A percentile compares a stretch with the other conserved stretches of the same genome.
These are phyloP conservation scores for Pyricularia sp. DNA, from an alignment of 2,329 filamentous ascomycete species.

Conservation along the genomic window DNA sequence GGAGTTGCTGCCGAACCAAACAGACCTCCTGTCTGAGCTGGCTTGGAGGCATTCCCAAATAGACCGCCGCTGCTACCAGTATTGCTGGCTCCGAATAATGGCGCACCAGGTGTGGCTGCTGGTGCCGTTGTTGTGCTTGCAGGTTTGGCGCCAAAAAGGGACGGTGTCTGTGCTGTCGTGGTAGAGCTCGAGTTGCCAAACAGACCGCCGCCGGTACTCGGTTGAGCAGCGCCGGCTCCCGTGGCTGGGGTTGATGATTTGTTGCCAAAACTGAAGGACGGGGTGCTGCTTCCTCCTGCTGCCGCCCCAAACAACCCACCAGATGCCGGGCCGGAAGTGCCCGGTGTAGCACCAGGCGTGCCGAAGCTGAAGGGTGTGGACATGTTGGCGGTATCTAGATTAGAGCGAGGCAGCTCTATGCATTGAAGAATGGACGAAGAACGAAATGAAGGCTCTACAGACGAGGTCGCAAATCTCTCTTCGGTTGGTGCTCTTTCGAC, in stretches of 20 bases:
- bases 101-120: slow-evolving; percentile 12
- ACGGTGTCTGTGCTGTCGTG: slow-evolving; percentile 8
- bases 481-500: background rate
- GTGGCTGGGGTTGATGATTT: slow-evolving; percentile 17
- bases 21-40: slow-evolving; percentile 15
- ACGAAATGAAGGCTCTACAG: background rate
- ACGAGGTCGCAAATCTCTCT: background rate
- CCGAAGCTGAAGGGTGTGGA: slow-evolving; percentile 16
- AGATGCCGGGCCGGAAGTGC: slow-evolving; percentile 28
- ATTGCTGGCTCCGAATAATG: slow-evolving; percentile 5
- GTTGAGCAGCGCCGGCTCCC: slow-evolving; percentile 10
- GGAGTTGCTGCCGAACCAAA: slow-evolving; percentile 20
- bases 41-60: slow-evolving; percentile 23
- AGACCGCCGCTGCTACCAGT: slow-evolving; percentile 13
- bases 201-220: slow-evolving; percentile 11
- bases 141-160: slow-evolving; percentile 7
- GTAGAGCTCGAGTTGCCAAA: slow-evolving; percentile 14
- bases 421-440: background rate
- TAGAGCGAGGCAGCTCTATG: slow-evolving; percentile 8
- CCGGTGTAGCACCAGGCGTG: slow-evolving; percentile 23
- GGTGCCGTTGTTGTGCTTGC: slow-evolving; percentile 8
- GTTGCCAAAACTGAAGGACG: slow-evolving; percentile 31
- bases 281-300: slow-evolving; percentile 10
- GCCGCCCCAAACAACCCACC: slow-evolving; percentile 29
- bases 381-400: slow-evolving; percentile 10